Base-by-base conservation (phyloP, 2,329 filamentous ascomycete species). In the Dactylellina drechsleri region DNA sequence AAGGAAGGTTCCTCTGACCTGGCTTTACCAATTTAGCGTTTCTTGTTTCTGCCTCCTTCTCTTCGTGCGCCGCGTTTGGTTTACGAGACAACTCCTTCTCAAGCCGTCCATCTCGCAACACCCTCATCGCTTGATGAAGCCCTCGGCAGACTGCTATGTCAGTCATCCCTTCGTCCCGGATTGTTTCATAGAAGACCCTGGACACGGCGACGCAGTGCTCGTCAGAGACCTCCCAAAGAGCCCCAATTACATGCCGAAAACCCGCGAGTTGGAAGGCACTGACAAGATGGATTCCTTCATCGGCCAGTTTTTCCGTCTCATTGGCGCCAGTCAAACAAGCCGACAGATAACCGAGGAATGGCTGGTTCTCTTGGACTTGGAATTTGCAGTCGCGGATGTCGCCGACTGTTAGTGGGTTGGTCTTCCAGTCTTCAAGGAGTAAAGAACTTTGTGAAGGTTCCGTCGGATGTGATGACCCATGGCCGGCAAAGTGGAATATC, bases 201-300 rank as follows among this genome's bases (percentile, higher is more conserved):
- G 70, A 43, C 8, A 53, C 41, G 1, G 81, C 78, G 0, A 82
- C 78, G 60, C 80, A 82, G 1, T 68, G 7, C 15, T 71, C 53
- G 64, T 85, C 83, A 3, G 78, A 71, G 0, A 83, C 81, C 3
- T 81, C 75, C 83, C 83, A 85, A 0, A 84, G 77, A 13, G 65
- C 28, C 7, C 71, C 71, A 5, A 75, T 58, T n/a, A 75, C 71
- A n/a, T 68, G 49, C 6, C 54, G 43, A 31, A 68, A 75, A 1
- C 71, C 71, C 4, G 71, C 71, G 1, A 75, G 31, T 52, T 75
- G 64, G n/a, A 52, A 75, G 13, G 71, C 57, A 26, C 58, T 50
- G n/a, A 59, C 41, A 5, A 75, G 45, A 28, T 75, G 57, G 15
- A 75, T 26, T 23, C 40, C 58, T 23, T 75, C 71, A 23, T 75